A percentile compares a stretch with the other conserved stretches of the same genome.
Evolutionary conservation across 2,329 filamentous ascomycete species (phyloP).

Genomic region (Aspergillus quadrilineatus): DNA sequence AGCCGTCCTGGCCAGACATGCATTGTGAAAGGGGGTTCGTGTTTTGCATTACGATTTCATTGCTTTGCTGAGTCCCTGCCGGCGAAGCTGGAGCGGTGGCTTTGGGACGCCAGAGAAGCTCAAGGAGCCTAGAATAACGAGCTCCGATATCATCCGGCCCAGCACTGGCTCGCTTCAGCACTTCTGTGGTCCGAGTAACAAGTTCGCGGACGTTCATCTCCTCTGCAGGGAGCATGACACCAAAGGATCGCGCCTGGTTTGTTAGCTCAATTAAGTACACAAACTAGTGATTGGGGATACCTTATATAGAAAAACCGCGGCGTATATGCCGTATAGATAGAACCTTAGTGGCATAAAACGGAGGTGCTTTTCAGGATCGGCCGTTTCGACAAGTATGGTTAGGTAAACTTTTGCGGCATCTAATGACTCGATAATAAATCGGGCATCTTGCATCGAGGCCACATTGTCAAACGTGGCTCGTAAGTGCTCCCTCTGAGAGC

Average conservation of each 20-base stretch:
- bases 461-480: slow-evolving; percentile 53
- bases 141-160: slow-evolving; percentile 61
- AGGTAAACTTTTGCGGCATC: slow-evolving; percentile 64
- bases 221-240: slow-evolving; percentile 57
- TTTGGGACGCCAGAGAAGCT: slow-evolving; percentile 58
- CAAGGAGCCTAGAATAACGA: slow-evolving; percentile 61
- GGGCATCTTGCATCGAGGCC: slow-evolving; percentile 60
- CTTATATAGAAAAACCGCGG: slow-evolving; percentile 66
- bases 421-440: slow-evolving; percentile 66
- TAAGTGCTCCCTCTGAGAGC: slow-evolving; percentile 41
- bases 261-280: neutral
- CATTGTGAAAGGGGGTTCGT: slow-evolving; percentile 29
- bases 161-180: slow-evolving; percentile 59
- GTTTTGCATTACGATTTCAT: slow-evolving; percentile 33
- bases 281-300: slow-evolving; percentile 29
- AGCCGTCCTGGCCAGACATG: slow-evolving; percentile 36
- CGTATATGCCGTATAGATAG: slow-evolving; percentile 63
- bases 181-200: slow-evolving; percentile 59
- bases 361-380: slow-evolving; percentile 59
- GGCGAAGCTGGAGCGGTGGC: slow-evolving; percentile 27
- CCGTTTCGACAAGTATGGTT: slow-evolving; percentile 58
- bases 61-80: slow-evolving; percentile 30
- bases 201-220: slow-evolving; percentile 57
- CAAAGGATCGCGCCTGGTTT: slow-evolving; percentile 56
- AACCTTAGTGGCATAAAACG: slow-evolving; percentile 65